Conservation (phyloP, 2,329 filamentous ascomycete species). For the Corynespora cassiicola region DNA sequence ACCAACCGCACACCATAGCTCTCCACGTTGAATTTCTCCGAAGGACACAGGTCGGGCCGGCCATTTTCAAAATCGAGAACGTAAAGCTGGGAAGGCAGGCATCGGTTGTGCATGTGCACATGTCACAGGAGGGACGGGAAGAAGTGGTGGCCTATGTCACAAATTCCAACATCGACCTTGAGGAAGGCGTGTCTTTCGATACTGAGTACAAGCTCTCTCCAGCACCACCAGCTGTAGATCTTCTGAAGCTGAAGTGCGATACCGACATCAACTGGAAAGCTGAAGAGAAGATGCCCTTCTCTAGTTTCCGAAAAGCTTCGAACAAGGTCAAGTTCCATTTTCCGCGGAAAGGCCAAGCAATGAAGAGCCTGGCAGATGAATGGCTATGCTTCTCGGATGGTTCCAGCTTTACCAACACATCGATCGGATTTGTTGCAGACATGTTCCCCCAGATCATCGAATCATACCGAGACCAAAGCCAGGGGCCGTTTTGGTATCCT, state of each 20-base stretch:
- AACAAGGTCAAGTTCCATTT: conserved; percentile 60
- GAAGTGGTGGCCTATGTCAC: conserved; percentile 71
- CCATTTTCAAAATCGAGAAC: conserved; percentile 65
- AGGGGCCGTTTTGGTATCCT: conserved; percentile 71
- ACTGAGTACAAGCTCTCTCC: conserved; percentile 63
- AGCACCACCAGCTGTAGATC: conserved; percentile 48
- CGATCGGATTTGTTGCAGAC: conserved; percentile 71
- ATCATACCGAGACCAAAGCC: conserved; percentile 39
- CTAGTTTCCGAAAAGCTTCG: conserved; percentile 57
- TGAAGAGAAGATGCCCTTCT: conserved; percentile 52
- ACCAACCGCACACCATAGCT: conserved; percentile 68
- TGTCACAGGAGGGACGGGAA: conserved; percentile 63
- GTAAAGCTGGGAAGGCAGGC: conserved; percentile 70
- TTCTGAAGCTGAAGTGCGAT: conserved; percentile 51
- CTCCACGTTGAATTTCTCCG: conserved; percentile 71
- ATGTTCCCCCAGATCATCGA: conserved; percentile 73
- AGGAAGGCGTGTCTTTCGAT: conserved; percentile 63
- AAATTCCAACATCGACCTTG: conserved; percentile 65
- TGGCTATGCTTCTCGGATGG: conserved; percentile 70
- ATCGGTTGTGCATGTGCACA: conserved; percentile 67
- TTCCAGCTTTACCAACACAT: conserved; percentile 68
- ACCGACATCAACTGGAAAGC: conserved; percentile 57
- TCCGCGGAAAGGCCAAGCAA: conserved; percentile 54
- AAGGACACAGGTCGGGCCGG: conserved; percentile 65
- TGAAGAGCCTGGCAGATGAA: conserved; percentile 61